Evolutionary conservation across 495 filamentous ascomycete species (phyloP).

Genomic region (Ascodesmis nigricans): DNA sequence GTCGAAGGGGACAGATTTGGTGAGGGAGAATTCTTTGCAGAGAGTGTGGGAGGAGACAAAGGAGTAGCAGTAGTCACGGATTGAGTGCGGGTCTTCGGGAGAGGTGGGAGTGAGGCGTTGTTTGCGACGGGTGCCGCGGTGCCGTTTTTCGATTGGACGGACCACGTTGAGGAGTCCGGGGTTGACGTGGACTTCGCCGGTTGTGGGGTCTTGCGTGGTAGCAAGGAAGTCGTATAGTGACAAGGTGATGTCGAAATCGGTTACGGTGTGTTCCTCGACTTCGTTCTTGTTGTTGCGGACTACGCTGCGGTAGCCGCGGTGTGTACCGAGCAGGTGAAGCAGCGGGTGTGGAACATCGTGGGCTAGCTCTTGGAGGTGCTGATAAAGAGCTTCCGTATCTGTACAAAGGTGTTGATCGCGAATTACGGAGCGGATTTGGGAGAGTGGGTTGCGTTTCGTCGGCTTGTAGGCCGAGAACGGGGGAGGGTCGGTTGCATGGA

Average conservation of each 20-base stretch:
- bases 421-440: slow-evolving; percentile 6
- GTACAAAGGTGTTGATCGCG: slow-evolving; percentile 20
- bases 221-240: slow-evolving; percentile 30
- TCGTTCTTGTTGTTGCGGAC: slow-evolving; percentile 26
- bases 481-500: slow-evolving; percentile 1
- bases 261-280: slow-evolving; percentile 25
- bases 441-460: slow-evolving; percentile 1
- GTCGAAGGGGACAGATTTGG: slow-evolving; percentile 30
- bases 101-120: neutral
- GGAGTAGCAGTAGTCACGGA: slow-evolving; percentile 34
- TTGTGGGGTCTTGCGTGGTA: no score
- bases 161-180: no score
- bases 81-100: slow-evolving; percentile 10
- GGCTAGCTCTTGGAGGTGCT: slow-evolving; percentile 12
- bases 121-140: neutral
- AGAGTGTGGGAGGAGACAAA: slow-evolving; percentile 30
- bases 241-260: slow-evolving; percentile 32
- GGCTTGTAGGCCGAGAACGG: slow-evolving; percentile 1
- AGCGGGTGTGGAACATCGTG: slow-evolving; percentile 6
- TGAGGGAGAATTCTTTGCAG: slow-evolving; percentile 31
- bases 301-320: slow-evolving; percentile 1
- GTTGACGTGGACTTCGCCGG: slow-evolving; percentile 2
- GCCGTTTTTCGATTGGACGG: neutral
- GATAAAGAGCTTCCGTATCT: slow-evolving; percentile 19
- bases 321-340: slow-evolving; percentile 10